Conservation (phyloP, 257 asterid species). For the Nicotiana benthamiana region DNA sequence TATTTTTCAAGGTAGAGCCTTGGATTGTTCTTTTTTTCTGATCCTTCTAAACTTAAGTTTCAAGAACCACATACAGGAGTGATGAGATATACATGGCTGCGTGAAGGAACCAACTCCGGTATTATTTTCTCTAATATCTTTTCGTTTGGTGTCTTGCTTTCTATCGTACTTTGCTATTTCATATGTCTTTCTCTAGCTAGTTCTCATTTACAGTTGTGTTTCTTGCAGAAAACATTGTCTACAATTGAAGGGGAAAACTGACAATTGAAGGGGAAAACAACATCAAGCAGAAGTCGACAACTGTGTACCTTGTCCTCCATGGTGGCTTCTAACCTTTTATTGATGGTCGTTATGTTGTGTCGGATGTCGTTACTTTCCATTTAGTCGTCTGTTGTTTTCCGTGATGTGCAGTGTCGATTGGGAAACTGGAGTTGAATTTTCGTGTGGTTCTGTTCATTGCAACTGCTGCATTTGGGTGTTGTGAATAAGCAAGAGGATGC, state of each 20-base stretch:
- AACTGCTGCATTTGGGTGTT: background rate
- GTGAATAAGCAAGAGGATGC: background rate
- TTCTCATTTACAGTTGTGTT: background rate
- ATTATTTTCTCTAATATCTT: background rate
- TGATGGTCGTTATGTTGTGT: background rate
- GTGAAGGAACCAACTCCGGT: background rate
- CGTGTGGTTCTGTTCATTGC: background rate
- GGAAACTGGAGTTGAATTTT: background rate
- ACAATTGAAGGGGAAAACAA: constrained; percentile 10
- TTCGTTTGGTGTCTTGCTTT: background rate
- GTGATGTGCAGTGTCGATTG: background rate
- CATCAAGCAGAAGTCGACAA: constrained; percentile 50
- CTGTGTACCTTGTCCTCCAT: constrained; percentile 66
- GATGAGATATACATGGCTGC: background rate
- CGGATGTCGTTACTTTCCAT: background rate
- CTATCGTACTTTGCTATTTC: background rate
- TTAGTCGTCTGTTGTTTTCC: background rate
- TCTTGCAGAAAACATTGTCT: background rate
- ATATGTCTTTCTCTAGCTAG: background rate
- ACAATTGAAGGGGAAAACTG: background rate
- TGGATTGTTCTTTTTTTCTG: background rate
- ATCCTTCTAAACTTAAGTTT: background rate
- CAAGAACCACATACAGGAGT: background rate
- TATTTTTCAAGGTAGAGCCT: background rate
- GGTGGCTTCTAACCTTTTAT: constrained; percentile 29